Evolutionary conservation across 139 green algal genomes (phyloP), one percentile per base, ranked within the genome.

Genomic region (Nannochloris sp.): DNA sequence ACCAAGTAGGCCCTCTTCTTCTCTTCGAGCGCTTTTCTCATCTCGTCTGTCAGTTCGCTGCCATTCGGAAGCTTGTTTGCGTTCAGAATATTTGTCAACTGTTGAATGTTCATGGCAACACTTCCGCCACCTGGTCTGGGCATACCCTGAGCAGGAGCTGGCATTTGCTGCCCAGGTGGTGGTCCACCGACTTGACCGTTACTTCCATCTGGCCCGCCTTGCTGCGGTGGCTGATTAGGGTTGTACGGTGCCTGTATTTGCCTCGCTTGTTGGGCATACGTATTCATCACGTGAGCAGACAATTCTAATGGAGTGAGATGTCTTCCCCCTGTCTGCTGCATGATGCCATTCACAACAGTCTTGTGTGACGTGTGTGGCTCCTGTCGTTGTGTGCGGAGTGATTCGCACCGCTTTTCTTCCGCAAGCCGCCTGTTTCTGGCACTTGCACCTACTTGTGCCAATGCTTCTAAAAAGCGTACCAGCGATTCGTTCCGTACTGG

Each of bases 401-500:
- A 23, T 26, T 78, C 63, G 26, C 33, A 63, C 10, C 68, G 49
- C 49, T 66, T 59, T 29, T 72, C 68, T 20, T 79, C 62, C 55
- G 63, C 55, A 43, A 49, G 17, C 0, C 61, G 65, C 17, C 51
- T 51, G 37, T 65, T 59, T 61, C 66, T 65, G 51, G 71, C 74
- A 37, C 65, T 65, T 25, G 55, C 30, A 16, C 63, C 70, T 37
- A 77, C 57, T 63, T 72, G 63, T 59, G 51, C 58, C 60, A 79
- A 60, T 12, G 57, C 62, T 59, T 75, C 62, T 26, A 72, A 49
- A 62, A 63, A 66, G 36, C 40, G 53, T 43, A 64, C 63, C 28
- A 84, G 63, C n/a, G 57, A 56, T 29, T 61, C 55, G 49, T 79
- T 67, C 1, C 62, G 62, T 50, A 79, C 66, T 8, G 77, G 77